Evolutionary conservation across 2,329 filamentous ascomycete species (phyloP).

Genomic region (Sordariomycetes sp.): DNA sequence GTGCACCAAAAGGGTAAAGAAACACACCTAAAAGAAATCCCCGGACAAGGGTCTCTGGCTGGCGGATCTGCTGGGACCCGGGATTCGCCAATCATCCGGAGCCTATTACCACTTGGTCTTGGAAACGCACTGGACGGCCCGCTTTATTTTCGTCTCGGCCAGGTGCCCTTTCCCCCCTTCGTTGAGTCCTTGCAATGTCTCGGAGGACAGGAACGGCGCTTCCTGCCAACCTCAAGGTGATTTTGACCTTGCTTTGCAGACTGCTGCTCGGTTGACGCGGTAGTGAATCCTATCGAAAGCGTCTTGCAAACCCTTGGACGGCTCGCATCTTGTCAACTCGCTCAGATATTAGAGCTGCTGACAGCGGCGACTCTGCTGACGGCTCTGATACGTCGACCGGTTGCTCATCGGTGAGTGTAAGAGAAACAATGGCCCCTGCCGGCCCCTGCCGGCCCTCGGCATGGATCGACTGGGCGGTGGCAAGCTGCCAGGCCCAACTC

Average conservation of each 20-base stretch:
- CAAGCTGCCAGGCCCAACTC: too few species aligned
- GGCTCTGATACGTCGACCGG: too few species aligned
- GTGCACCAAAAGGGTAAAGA: neutral
- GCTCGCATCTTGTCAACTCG: neutral
- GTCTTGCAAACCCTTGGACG: neutral
- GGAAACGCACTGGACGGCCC: neutral
- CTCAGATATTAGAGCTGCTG: neutral
- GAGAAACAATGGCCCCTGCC: too few species aligned
- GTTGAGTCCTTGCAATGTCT: too few species aligned
- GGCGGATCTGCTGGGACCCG: neutral
- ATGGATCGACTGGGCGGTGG: too few species aligned
- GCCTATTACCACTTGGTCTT: slow-evolving; percentile 1
- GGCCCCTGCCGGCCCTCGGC: too few species aligned
- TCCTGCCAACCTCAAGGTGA: too few species aligned
- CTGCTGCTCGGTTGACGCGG: neutral
- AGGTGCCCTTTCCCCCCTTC: neutral
- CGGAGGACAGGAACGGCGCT: too few species aligned
- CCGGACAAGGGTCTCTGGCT: neutral
- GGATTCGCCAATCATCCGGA: neutral
- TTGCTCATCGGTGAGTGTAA: neutral
- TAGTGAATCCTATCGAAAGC: too few species aligned
- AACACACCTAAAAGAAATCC: neutral
- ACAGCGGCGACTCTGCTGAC: neutral
- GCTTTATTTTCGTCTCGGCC: neutral
- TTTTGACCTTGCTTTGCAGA: neutral